Evolutionary conservation across 441 rosid species (phyloP), one percentile per base, ranked within the genome.

Genomic region (Rhodomyrtus psidioides): DNA sequence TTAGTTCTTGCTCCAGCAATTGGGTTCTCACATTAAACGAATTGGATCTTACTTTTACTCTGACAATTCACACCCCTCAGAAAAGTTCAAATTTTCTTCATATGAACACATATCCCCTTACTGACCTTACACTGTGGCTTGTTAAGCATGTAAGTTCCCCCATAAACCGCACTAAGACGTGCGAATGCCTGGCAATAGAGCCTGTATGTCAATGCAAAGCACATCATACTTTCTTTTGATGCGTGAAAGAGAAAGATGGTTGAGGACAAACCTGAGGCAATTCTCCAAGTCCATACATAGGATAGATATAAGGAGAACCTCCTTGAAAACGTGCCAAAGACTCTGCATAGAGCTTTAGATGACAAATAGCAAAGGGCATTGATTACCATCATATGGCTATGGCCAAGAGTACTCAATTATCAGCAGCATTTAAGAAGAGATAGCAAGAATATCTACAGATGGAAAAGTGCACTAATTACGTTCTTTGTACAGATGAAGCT

Each of bases 91-190:
- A 51, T 12, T 82, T 86, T 62, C 58, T 82, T 59, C 54, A 9
- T 23, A 65, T 28, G 30, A 59, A 84, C n/a, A 26, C 54, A 59
- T 53, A 46, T 83, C 12, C 26, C 57, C 13, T 53, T 81, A 85
- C 44, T 81, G 84, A 93, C 96, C 95, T 94, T 94, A 87, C 97
- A 94, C 82, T 93, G 93, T 55, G 95, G 94, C 87, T 93, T 94
- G 92, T 91, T 93, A n/a, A 94, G 95, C 97, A 94, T 94, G 93
- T 94, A 93, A 60, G 97, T 94, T 75, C 97, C 95, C 76, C 97
- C 97, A 30, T 94, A 94, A 65, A 94, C 96, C 21, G 95, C 97
- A 86, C 97, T 94, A 75, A 93, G 88, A 62, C 97, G 95, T 7
- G 97, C 97, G 85, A 94, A 94, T 53, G 95, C 95, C 97, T 93